These are phyloP conservation scores for Talaromyces sp. DNA, from an alignment of 2,329 filamentous ascomycete genomes.

Conservation along the genomic window DNA sequence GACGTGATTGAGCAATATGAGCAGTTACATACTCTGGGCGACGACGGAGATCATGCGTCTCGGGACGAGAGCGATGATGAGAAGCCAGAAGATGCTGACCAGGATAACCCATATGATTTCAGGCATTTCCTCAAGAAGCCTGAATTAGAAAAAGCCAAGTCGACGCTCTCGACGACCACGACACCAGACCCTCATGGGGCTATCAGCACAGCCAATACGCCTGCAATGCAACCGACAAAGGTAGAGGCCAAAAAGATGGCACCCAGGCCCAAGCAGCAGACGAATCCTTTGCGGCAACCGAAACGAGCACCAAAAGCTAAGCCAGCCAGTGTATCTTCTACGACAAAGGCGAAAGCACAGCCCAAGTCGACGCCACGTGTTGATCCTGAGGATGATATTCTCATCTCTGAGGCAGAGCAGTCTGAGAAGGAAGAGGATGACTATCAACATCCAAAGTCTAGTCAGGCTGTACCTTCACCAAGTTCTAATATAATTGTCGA, in stretches of 20 bases:
- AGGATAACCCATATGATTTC: conserved; percentile 49
- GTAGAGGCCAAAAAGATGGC: conserved; percentile 27
- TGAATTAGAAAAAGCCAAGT: conserved; percentile 34
- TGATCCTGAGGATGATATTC: conserved; percentile 26
- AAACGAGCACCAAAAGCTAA: conserved; percentile 14
- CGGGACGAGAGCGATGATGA: conserved; percentile 37
- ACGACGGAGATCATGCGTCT: conserved; percentile 30
- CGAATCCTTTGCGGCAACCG: conserved; percentile 19
- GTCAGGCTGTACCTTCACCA: conserved; percentile 34
- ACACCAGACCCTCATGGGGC: conserved; percentile 35
- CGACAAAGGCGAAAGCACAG: conserved; percentile 22
- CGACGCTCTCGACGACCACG: conserved; percentile 27
- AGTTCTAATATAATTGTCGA: conserved; percentile 46
- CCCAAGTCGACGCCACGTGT: conserved; percentile 24
- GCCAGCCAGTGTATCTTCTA: not conserved
- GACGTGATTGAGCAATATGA: conserved; percentile 65
- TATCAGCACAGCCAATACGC: conserved; percentile 34
- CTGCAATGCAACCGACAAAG: conserved; percentile 31
- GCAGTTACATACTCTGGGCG: conserved; percentile 54
- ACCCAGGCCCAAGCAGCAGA: conserved; percentile 21
- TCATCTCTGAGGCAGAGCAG: conserved; percentile 26
- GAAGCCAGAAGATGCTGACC: conserved; percentile 36
- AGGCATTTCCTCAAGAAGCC: conserved; percentile 48
- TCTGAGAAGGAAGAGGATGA: conserved; percentile 33
- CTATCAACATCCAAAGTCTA: conserved; percentile 21